phyloP scores from a whole-genome alignment of 148 eudicot genomes.

The Arbutus unedo region DNA sequence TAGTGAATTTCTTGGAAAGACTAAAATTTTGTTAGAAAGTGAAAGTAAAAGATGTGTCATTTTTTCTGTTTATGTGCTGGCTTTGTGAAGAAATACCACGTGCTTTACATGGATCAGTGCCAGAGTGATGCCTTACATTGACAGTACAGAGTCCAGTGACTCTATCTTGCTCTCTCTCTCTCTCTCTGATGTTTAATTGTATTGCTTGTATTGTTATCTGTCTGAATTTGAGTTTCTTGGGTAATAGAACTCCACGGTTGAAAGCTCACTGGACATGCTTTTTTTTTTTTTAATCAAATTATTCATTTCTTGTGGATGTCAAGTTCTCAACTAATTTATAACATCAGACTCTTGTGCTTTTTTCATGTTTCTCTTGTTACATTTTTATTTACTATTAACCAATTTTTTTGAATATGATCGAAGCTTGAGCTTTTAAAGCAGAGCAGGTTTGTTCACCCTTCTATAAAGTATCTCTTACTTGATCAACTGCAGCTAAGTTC shows the following conservation, averaged over 20 bases:
- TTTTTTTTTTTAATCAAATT: background rate
- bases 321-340: background rate
- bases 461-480: background rate
- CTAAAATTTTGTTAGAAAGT: background rate
- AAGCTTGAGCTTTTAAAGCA: background rate
- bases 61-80: background rate
- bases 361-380: slow-evolving; percentile 1
- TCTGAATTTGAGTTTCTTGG: background rate
- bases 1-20: background rate
- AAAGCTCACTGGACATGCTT: background rate
- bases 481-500: slow-evolving; percentile 66
- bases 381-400: background rate
- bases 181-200: background rate
- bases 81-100: background rate
- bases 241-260: background rate
- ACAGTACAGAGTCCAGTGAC: background rate
- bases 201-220: background rate
- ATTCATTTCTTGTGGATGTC: background rate
- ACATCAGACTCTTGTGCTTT: background rate
- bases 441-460: background rate
- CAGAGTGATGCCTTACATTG: background rate
- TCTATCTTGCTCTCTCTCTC: background rate
- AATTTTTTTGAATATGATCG: background rate
- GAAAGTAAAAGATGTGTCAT: background rate
- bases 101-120: background rate